Conservation (phyloP, 2,329 filamentous ascomycete species). For the Phaeosphaeria sp. region DNA sequence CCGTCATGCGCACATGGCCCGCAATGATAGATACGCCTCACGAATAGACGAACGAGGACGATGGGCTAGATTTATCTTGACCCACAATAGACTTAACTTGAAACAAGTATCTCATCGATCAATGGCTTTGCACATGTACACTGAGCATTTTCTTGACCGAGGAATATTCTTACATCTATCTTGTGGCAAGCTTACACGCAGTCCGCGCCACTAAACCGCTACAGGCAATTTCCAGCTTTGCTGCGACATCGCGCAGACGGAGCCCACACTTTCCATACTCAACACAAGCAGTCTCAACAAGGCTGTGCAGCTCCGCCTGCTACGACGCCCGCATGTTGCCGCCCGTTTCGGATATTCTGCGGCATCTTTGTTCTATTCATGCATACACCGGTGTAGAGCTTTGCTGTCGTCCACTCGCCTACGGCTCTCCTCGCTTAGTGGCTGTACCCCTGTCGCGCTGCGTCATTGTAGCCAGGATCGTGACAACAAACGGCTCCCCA, state of each 20-base stretch:
- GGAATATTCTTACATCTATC: too few species aligned
- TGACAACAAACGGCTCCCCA: conserved; percentile 15
- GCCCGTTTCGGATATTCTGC: conserved; percentile 1
- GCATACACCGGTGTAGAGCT: conserved; percentile 2
- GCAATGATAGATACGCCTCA: conserved; percentile 29
- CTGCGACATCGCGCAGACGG: background rate
- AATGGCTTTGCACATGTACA: too few species aligned
- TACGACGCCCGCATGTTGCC: background rate
- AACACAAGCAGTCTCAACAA: background rate
- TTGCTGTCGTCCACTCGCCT: conserved; percentile 5
- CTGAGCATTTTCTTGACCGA: too few species aligned
- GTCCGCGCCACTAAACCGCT: background rate
- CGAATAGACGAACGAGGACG: conserved; percentile 27
- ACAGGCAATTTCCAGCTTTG: background rate
- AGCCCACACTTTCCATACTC: background rate
- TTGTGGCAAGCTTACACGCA: background rate
- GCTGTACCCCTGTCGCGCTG: conserved; percentile 5
- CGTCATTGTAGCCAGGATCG: conserved; percentile 20
- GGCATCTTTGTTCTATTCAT: conserved; percentile 6
- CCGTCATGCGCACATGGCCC: conserved; percentile 16
- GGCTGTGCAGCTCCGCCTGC: conserved; percentile 4
- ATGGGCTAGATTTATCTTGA: conserved; percentile 25
- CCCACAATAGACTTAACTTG: conserved; percentile 12
- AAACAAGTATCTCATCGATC: background rate
- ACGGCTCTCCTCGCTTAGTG: conserved; percentile 14